These are phyloP conservation scores for Pestalotiopsis sp. DNA, from an alignment of 2,329 filamentous ascomycete genomes.

Conservation along the genomic window DNA sequence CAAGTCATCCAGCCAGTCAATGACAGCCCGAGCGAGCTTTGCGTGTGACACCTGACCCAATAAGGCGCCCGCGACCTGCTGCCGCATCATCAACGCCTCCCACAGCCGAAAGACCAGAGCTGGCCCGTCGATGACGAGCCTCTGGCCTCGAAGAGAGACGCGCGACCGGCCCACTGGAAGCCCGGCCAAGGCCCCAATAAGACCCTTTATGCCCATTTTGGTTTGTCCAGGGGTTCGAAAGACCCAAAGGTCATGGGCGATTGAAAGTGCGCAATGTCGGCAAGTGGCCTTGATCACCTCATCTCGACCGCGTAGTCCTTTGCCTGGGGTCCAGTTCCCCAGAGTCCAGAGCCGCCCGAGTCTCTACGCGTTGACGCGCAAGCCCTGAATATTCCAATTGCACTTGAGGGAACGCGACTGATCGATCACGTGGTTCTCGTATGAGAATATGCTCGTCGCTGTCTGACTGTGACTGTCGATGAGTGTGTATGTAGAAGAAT, in stretches of 20 bases:
- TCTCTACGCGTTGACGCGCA: too few relatives aligned
- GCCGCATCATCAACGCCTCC: constrained; percentile 51
- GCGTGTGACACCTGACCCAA: constrained; percentile 38
- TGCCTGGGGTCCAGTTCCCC: background rate
- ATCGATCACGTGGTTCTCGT: too few relatives aligned
- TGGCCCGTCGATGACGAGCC: constrained; percentile 74
- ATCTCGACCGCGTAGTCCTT: background rate
- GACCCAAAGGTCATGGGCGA: background rate
- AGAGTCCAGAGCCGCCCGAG: background rate
- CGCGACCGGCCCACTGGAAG: constrained; percentile 45
- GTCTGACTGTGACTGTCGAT: too few relatives aligned
- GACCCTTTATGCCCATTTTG: constrained; percentile 62
- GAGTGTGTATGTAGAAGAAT: too few relatives aligned
- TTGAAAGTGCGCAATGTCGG: background rate
- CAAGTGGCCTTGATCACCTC: background rate
- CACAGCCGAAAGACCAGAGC: constrained; percentile 76
- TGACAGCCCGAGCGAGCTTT: constrained; percentile 48
- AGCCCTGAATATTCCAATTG: too few relatives aligned
- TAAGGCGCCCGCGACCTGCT: constrained; percentile 44
- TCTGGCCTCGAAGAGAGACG: constrained; percentile 40
- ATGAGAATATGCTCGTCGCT: too few relatives aligned
- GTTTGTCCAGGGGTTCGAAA: background rate
- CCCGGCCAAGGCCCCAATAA: constrained; percentile 55
- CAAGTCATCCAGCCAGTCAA: constrained; percentile 67
- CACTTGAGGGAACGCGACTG: too few relatives aligned